Evolutionary conservation across 495 filamentous ascomycete genomes (phyloP).

Genomic region (Talaromyces proteolyticus): DNA sequence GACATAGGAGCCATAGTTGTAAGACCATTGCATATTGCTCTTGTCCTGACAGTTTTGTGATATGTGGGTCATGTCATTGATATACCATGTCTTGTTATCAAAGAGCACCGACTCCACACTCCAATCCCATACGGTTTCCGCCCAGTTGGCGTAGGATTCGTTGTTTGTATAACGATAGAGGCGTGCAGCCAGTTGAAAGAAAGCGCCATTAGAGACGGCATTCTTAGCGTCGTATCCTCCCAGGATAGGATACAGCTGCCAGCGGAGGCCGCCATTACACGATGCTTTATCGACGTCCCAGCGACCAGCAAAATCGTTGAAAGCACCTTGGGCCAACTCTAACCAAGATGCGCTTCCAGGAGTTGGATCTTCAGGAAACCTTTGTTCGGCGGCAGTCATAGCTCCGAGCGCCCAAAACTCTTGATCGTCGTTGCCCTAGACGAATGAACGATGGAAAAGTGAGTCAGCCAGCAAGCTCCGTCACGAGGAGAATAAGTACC

Average conservation of each 20-base stretch:
- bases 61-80: constrained; percentile 63
- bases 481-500: not conserved
- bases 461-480: no score
- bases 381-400: constrained; percentile 67
- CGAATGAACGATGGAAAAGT: constrained; percentile 4
- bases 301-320: constrained; percentile 60
- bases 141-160: constrained; percentile 70
- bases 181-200: constrained; percentile 78
- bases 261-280: constrained; percentile 74
- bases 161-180: constrained; percentile 72
- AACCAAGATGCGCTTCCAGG: constrained; percentile 54
- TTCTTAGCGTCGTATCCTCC: constrained; percentile 79
- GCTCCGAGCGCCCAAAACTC: constrained; percentile 76
- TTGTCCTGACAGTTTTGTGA: constrained; percentile 50
- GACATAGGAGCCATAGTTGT: constrained; percentile 70
- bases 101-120: constrained; percentile 50
- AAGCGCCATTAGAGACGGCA: constrained; percentile 68
- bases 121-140: constrained; percentile 68
- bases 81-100: constrained; percentile 37
- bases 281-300: constrained; percentile 54
- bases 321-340: constrained; percentile 50
- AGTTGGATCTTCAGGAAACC: constrained; percentile 56
- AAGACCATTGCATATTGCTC: constrained; percentile 66
- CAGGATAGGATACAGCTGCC: constrained; percentile 83
- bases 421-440: constrained; percentile 68